Conservation (phyloP, 306 rosid species). For the Malus sieversii region DNA sequence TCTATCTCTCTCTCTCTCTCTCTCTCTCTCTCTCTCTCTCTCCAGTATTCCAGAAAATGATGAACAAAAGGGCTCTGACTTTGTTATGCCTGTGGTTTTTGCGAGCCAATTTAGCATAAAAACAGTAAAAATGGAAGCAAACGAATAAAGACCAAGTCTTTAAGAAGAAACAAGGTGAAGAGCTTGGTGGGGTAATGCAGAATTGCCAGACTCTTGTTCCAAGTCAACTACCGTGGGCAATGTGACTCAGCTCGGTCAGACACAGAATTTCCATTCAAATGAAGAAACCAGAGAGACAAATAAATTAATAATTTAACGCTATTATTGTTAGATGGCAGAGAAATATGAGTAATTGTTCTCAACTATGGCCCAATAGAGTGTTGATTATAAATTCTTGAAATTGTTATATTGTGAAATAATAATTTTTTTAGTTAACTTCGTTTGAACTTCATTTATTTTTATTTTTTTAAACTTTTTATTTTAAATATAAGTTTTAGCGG, state of each 20-base stretch:
- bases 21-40: not conserved
- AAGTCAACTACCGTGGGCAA: conserved; percentile 33
- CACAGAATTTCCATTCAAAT: conserved; percentile 9
- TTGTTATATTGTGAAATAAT: no score
- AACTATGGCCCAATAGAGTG: no score
- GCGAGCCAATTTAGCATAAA: not conserved
- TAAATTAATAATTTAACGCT: not conserved
- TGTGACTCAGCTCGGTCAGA: conserved; percentile 12
- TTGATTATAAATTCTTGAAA: no score
- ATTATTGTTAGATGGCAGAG: not conserved
- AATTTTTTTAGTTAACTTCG: no score
- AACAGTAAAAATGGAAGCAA: not conserved
- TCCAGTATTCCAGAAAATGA: not conserved
- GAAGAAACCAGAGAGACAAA: not conserved
- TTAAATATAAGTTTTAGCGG: no score
- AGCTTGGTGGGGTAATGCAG: not conserved
- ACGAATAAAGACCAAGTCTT: not conserved
- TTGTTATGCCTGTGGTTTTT: not conserved
- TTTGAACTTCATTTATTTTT: no score
- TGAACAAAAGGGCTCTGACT: not conserved
- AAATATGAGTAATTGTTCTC: no score
- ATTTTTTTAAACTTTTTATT: no score
- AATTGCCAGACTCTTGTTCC: not conserved
- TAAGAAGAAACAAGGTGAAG: not conserved
- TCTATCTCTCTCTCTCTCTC: not conserved